Evolutionary conservation across 495 filamentous ascomycete genomes (phyloP).

Genomic region (Penicillium nucicola): DNA sequence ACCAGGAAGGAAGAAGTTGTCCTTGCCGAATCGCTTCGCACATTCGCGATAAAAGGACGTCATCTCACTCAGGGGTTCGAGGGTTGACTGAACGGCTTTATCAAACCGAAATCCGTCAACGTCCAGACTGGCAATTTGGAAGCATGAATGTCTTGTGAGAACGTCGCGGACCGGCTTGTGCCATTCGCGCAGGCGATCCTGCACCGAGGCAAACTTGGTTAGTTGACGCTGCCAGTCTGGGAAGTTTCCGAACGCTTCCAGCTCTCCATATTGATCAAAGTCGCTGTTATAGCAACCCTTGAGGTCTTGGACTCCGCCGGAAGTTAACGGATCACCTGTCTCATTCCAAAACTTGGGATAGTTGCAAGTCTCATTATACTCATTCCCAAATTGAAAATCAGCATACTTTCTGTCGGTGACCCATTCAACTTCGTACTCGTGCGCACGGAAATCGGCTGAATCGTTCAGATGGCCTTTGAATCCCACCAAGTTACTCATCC

Average conservation of each 20-base stretch:
- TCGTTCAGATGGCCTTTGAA: constrained; percentile 44
- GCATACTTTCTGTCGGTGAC: constrained; percentile 38
- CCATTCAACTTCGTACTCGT: constrained; percentile 43
- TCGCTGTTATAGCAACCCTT: constrained; percentile 38
- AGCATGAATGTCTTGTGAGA: constrained; percentile 32
- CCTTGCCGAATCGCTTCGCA: constrained; percentile 36
- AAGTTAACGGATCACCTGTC: constrained; percentile 37
- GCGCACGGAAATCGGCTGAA: constrained; percentile 37
- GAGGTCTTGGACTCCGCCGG: constrained; percentile 22
- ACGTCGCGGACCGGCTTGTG: constrained; percentile 30
- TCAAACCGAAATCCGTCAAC: constrained; percentile 51
- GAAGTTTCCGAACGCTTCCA: constrained; percentile 41
- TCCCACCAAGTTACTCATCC: constrained; percentile 46
- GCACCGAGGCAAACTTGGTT: constrained; percentile 40
- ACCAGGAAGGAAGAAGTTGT: constrained; percentile 50
- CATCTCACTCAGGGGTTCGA: constrained; percentile 44
- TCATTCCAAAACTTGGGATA: constrained; percentile 38
- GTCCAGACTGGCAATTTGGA: constrained; percentile 42
- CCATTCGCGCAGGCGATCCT: constrained; percentile 43
- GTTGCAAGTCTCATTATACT: constrained; percentile 27
- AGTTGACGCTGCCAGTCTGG: constrained; percentile 38
- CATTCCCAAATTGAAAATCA: constrained; percentile 35
- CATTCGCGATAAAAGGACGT: constrained; percentile 38
- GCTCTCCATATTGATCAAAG: constrained; percentile 43
- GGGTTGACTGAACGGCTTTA: constrained; percentile 45